Evolutionary conservation across 305 asterid genomes (phyloP).

Genomic region (Fraxinus latifolia): DNA sequence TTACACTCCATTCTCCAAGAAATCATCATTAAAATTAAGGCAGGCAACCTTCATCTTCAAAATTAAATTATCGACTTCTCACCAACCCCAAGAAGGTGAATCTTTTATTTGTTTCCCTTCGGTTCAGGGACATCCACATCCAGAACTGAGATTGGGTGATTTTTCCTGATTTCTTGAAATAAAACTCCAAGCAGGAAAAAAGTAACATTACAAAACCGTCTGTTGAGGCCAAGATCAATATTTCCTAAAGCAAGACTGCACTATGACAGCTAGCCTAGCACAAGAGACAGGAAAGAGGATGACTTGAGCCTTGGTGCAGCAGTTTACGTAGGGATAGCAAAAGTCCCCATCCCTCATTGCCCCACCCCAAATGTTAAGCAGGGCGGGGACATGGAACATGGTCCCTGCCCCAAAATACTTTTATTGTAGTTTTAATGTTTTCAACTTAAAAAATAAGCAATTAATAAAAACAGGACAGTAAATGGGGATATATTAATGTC

Average conservation of each 20-base stretch:
- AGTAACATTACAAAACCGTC: background rate
- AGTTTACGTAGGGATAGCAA: background rate
- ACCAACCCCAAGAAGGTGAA: background rate
- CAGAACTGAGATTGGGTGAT: background rate
- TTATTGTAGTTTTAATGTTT: no score
- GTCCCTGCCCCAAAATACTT: background rate
- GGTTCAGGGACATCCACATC: background rate
- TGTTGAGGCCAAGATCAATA: background rate
- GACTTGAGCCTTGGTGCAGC: background rate
- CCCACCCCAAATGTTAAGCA: background rate
- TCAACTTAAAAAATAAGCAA: no score
- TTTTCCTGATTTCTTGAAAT: background rate
- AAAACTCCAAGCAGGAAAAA: background rate
- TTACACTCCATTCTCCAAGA: background rate
- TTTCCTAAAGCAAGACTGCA: background rate
- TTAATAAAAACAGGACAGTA: background rate
- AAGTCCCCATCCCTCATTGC: background rate
- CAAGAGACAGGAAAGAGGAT: background rate
- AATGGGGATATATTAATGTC: no score
- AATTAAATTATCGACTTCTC: background rate
- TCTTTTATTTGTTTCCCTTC: no score
- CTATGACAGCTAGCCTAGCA: background rate
- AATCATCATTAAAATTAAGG: background rate
- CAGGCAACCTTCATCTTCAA: background rate
- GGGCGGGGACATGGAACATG: background rate